phyloP scores from a whole-genome alignment of 331 rosid genomes.

The Quercus lobata region DNA sequence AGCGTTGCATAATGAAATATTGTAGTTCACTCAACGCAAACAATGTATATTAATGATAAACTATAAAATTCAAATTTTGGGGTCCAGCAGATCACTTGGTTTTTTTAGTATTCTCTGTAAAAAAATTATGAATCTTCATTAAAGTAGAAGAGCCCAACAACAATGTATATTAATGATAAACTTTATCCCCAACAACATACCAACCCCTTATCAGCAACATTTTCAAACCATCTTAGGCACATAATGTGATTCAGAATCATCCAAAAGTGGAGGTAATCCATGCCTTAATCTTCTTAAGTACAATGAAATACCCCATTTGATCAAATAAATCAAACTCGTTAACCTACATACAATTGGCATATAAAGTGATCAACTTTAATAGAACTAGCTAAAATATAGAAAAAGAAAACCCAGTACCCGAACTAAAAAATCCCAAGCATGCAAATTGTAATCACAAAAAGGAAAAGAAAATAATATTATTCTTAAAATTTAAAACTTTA shows the following conservation, averaged over 20 bases:
- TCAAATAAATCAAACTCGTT: too few species aligned
- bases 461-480: not conserved
- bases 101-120: not conserved
- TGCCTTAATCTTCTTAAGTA: too few species aligned
- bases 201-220: too few species aligned
- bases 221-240: too few species aligned
- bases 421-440: not conserved
- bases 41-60: not conserved
- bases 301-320: too few species aligned
- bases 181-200: too few species aligned
- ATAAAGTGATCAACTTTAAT: too few species aligned
- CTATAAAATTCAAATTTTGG: not conserved
- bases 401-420: not conserved
- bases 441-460: not conserved
- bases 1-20: not conserved
- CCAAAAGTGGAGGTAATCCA: too few species aligned
- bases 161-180: not conserved
- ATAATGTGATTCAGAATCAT: too few species aligned
- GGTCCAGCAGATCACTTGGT: not conserved
- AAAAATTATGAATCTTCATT: not conserved
- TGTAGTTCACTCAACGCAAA: not conserved
- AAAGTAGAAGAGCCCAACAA: slow-evolving; percentile 4
- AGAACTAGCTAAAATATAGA: too few species aligned
- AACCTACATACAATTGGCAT: too few species aligned
- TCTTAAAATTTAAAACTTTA: not conserved